Base-by-base conservation (phyloP, 208 protist species). In the Porcisia hertigi region DNA sequence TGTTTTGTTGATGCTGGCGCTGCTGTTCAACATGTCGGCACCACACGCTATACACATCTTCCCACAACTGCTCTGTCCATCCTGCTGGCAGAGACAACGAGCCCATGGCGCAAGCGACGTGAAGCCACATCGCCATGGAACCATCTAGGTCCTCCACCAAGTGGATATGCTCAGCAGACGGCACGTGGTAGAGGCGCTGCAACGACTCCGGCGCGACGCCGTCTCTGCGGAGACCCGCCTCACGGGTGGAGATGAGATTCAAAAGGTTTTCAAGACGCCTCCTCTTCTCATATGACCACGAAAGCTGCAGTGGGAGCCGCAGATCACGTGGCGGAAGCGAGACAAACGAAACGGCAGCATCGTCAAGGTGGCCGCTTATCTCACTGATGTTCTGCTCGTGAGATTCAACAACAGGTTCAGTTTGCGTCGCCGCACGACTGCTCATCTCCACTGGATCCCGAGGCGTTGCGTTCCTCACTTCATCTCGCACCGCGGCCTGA, bases 211-310 rank as follows among this genome's bases (percentile, higher is more conserved):
- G 20, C 20, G 69, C 12, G 11, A 75, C n/a, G 41, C 71, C 67
- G 6, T 39, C 9, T 25, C 43, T 18, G 3, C 49, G 66, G 23
- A 86, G 59, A 66, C 76, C 74, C 1, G 45, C 25, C 72, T 86
- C 81, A 1, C 87, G 76, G 9, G 87, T 86, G 55, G 75, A 67
- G 3, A 85, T 64, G 30, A 85, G 72, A 23, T 79, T 45, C 12
- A 82, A 71, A 18, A 94, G 25, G 59, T 86, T 87, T 71, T 85
- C 82, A 34, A 94, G 64, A 39, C 84, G 65, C 8, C 47, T 80
- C 43, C 81, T 73, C 11, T 73, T 63, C 23, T 54, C 77, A 55
- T 80, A 82, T 7, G 73, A 52, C 83, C 80, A 85, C 62, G 63
- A 64, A 30, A 62, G 34, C 53, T 81, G 76, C 55, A 87, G 54